Conservation (phyloP, 176 grass and related monocot species). For the Paspalum vaginatum region DNA sequence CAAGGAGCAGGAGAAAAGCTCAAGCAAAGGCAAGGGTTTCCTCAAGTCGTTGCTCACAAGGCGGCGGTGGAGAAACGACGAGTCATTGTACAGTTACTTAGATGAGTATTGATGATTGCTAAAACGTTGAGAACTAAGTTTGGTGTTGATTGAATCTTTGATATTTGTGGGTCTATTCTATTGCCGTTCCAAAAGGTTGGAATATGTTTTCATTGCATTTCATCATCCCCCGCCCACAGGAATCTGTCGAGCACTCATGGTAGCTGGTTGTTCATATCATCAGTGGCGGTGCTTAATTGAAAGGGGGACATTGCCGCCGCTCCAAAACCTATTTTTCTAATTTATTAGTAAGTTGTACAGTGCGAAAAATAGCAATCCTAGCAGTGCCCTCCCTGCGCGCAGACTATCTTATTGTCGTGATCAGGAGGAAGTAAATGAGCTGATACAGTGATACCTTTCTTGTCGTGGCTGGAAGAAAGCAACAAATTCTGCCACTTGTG, state of each 20-base stretch:
- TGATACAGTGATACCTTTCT: too few species aligned
- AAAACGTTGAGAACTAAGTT: not conserved
- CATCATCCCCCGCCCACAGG: too few species aligned
- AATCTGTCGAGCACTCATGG: too few species aligned
- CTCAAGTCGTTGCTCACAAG: constrained; percentile 80
- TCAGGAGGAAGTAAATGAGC: too few species aligned
- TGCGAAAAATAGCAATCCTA: too few species aligned
- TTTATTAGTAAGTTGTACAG: too few species aligned
- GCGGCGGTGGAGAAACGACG: constrained; percentile 74
- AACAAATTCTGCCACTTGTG: not conserved
- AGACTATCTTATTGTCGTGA: too few species aligned
- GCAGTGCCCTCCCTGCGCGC: too few species aligned
- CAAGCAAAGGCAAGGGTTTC: constrained; percentile 75
- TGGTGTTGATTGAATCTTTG: constrained; percentile 12
- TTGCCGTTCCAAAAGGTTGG: not conserved
- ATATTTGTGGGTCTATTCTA: not conserved
- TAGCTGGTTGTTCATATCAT: too few species aligned
- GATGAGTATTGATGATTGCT: constrained; percentile 76
- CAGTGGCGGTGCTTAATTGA: too few species aligned
- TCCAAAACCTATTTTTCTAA: too few species aligned
- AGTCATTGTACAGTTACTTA: constrained; percentile 91
- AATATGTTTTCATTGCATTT: not conserved
- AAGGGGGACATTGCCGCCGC: too few species aligned
- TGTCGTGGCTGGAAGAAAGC: not conserved
- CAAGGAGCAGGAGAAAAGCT: constrained; percentile 58